phyloP scores from a whole-genome alignment of 106 monocot species.

The Triglochin maritima region DNA sequence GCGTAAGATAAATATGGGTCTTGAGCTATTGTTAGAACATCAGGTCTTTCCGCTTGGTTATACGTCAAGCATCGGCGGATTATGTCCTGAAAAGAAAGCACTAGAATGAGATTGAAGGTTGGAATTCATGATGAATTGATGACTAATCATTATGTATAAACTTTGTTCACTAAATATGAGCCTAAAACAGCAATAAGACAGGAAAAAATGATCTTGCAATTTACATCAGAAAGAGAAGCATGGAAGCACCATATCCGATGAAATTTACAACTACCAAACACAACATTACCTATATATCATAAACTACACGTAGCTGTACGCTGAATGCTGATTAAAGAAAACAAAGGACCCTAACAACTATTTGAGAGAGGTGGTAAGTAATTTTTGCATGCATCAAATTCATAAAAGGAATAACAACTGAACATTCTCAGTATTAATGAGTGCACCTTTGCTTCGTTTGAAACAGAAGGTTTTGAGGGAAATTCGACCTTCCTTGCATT shows the following conservation, averaged over 20 bases:
- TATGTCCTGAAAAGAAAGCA: conserved; percentile 43
- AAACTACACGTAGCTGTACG: too few species aligned
- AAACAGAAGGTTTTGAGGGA: conserved; percentile 75
- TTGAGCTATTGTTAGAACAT: conserved; percentile 79
- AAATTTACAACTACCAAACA: neutral
- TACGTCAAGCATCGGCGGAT: conserved; percentile 87
- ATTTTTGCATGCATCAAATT: neutral
- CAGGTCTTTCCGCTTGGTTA: conserved; percentile 88
- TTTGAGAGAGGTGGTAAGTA: neutral
- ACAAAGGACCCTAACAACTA: too few species aligned
- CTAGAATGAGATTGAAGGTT: neutral
- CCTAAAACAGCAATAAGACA: neutral
- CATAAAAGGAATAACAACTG: neutral
- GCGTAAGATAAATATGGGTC: conserved; percentile 83
- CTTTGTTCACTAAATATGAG: neutral
- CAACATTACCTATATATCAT: too few species aligned
- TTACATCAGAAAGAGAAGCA: neutral
- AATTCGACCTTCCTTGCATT: conserved; percentile 96
- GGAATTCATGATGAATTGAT: neutral
- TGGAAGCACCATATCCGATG: neutral
- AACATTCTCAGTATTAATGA: neutral
- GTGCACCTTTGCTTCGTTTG: conserved; percentile 85
- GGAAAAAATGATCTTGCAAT: neutral
- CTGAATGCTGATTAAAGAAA: neutral
- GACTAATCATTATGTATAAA: neutral